Base-by-base conservation (phyloP, 352 stramenopile genomes). In the Phytophthora litchii region DNA sequence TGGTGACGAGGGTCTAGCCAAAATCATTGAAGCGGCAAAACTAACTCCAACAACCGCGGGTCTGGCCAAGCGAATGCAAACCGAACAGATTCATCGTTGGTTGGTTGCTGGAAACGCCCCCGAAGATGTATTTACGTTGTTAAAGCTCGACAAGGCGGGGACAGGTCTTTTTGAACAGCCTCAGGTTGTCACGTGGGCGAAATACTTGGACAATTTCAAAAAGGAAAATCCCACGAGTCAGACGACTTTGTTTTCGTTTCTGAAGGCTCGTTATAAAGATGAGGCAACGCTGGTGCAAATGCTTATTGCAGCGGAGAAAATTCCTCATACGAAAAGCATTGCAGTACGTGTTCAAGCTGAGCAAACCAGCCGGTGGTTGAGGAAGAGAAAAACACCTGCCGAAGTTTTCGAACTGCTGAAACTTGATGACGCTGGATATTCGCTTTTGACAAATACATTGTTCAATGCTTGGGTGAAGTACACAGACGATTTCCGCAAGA, bases 1-100 rank as follows among this genome's bases (percentile, higher is more conserved):
- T 19, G 56, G 23, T 27, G 48, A 65, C 11, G 49, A 58, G 20
- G 34, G 23, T 19, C 10, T 66, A 19, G 21, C 58, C 14, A 44
- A n/a, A 16, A 55, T 60, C 21, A 40, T 65, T 8, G 47, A 60
- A 17, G 43, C 50, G 9, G 50, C 58, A 3, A 55, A 61, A 10
- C 45, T 23, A 37, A 9, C 16, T 11, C n/a, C 27, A 0, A 32
- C 27, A 4, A 63, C 37, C 3, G 14, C 27, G 9, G 36, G 14
- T 1, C n/a, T 56, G 4, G 58, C 44, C 2, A 29, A 45, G 13
- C 29, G 48, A 40, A 6, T 61, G 4, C 31, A 54, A 12, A 38
- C 16, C 2, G 16, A 63, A 25, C 54, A 63, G 29, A 43, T 63
- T 2, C 7, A 41, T 9, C 13, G 35, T 16, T 63, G 54, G 44